Evolutionary conservation across 768 basidiomycete genomes (phyloP).

Genomic region (Rhodotorula kratochvilovae): DNA sequence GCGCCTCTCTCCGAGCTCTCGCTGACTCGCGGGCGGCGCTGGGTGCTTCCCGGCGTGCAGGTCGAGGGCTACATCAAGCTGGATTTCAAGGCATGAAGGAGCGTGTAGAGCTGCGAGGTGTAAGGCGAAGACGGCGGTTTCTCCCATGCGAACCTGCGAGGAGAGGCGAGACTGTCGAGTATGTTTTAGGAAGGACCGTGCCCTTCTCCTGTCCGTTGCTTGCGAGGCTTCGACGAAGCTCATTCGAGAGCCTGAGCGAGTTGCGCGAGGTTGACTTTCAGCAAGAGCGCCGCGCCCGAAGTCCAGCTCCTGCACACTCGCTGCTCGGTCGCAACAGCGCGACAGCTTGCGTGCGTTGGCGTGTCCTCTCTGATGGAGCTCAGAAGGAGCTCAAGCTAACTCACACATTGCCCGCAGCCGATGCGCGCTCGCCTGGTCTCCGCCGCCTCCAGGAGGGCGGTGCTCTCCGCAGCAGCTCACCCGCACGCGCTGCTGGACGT

Average conservation of each 20-base stretch:
- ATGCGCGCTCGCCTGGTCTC: neutral
- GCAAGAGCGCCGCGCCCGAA: no score
- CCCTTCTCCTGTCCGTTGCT: no score
- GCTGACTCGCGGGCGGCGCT: neutral
- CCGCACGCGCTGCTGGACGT: neutral
- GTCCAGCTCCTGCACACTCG: no score
- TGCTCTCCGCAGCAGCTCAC: neutral
- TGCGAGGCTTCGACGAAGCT: no score
- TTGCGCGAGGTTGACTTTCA: no score
- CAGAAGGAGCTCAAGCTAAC: neutral
- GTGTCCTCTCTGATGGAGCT: no score
- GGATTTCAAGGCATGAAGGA: conserved; percentile 28
- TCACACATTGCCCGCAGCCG: neutral
- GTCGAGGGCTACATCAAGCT: conserved; percentile 39
- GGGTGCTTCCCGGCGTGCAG: neutral
- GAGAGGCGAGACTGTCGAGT: no score
- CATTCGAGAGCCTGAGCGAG: no score
- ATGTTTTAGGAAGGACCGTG: no score
- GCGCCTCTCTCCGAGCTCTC: neutral
- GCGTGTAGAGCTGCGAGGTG: neutral
- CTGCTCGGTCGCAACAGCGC: no score
- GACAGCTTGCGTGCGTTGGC: no score
- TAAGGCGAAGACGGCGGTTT: neutral
- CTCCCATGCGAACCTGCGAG: no score
- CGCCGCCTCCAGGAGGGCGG: neutral